Evolutionary conservation across 129 eudicot genomes (phyloP).

Genomic region (Erigeron canadensis): DNA sequence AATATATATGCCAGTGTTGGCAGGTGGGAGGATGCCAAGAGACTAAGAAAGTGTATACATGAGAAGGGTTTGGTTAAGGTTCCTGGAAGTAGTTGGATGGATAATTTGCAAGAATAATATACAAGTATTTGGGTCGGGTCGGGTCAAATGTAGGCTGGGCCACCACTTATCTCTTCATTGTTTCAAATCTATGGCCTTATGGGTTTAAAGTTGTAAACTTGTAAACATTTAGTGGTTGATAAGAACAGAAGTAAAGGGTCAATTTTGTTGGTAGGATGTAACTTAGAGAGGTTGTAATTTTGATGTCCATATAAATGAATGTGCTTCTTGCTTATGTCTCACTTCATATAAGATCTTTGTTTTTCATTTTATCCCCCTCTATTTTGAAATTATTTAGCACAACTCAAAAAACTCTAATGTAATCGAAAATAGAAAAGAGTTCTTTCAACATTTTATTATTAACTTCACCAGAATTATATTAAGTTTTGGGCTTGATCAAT

Average conservation of each 20-base stretch:
- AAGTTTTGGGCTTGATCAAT: too few species aligned
- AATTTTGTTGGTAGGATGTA: conserved; percentile 21
- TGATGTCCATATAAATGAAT: background rate
- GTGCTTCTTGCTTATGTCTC: conserved; percentile 14
- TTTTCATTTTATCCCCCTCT: conserved; percentile 16
- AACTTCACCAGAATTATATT: too few species aligned
- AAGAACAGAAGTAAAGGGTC: conserved; percentile 2
- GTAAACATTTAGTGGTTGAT: background rate
- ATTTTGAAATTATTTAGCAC: background rate
- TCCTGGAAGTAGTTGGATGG: conserved; percentile 56
- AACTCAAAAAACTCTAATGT: background rate
- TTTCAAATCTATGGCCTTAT: too few species aligned
- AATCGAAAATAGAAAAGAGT: too few species aligned
- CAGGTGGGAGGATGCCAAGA: conserved; percentile 53
- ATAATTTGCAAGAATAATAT: conserved; percentile 15
- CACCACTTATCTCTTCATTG: too few species aligned
- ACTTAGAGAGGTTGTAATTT: conserved; percentile 25
- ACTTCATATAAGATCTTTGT: background rate
- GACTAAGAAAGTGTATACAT: conserved; percentile 32
- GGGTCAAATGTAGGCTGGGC: background rate
- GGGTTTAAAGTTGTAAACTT: too few species aligned
- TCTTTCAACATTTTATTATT: too few species aligned
- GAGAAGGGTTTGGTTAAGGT: conserved; percentile 38
- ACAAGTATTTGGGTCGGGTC: background rate
- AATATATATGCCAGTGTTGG: conserved; percentile 43